Evolutionary conservation across 306 rosid species (phyloP).

Genomic region (Casuarina equisetifolia): DNA sequence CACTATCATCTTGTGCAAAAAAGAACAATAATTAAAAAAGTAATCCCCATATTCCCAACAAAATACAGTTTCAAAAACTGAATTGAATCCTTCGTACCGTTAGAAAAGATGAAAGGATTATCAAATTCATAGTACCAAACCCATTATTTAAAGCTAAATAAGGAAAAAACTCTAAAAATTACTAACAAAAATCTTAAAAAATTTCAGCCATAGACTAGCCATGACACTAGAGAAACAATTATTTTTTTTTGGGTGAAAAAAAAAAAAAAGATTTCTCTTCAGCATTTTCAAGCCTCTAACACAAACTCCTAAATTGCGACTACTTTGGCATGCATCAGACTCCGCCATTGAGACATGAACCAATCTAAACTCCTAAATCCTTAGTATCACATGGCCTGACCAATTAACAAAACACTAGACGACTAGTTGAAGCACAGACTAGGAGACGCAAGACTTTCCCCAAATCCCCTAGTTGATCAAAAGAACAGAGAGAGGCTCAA

Average conservation of each 20-base stretch:
- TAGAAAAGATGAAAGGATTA: background rate
- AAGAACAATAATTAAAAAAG: background rate
- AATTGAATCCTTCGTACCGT: background rate
- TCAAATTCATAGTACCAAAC: background rate
- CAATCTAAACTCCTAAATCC: background rate
- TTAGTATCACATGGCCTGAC: background rate
- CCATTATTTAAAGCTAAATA: background rate
- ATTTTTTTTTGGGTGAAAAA: too few species aligned
- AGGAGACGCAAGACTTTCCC: too few species aligned
- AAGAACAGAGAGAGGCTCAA: too few species aligned
- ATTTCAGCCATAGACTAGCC: background rate
- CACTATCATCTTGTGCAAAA: background rate
- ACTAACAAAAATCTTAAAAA: background rate
- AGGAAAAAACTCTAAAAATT: background rate
- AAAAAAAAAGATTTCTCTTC: background rate
- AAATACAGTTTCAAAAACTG: background rate
- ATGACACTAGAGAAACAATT: background rate
- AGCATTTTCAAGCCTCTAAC: too few species aligned
- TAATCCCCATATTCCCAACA: background rate
- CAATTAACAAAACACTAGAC: constrained; percentile 6
- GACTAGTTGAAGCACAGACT: background rate
- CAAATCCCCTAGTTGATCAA: too few species aligned
- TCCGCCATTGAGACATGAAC: background rate
- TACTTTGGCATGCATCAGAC: background rate
- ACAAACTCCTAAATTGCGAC: background rate